Evolutionary conservation across 2,329 filamentous ascomycete genomes (phyloP).

Genomic region (Sporothrix pallida): DNA sequence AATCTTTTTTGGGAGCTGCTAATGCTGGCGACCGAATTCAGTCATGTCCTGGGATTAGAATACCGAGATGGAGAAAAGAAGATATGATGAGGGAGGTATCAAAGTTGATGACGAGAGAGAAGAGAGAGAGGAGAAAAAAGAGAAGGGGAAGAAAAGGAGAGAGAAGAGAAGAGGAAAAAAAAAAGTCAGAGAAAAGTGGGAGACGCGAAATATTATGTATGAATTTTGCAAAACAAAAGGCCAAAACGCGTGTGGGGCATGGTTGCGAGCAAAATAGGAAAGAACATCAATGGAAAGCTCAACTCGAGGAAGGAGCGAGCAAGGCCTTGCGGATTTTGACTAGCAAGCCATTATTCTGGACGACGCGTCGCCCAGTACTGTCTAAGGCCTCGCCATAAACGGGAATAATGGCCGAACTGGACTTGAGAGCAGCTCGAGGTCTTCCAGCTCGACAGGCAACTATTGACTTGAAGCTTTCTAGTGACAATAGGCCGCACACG

Average conservation of each 20-base stretch:
- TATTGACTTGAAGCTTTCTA: too few species aligned
- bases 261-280: background rate
- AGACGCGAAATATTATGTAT: background rate
- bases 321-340: background rate
- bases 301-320: slow-evolving; percentile 17
- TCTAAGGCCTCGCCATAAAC: background rate
- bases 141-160: background rate
- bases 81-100: background rate
- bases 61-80: background rate
- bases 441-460: too few species aligned
- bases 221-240: too few species aligned
- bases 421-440: too few species aligned
- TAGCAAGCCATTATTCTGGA: too few species aligned
- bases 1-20: too few species aligned
- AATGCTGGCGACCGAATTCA: too few species aligned
- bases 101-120: background rate
- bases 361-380: background rate
- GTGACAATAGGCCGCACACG: too few species aligned
- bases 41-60: too few species aligned
- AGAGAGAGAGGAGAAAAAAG: background rate
- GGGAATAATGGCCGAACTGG: background rate
- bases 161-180: background rate
- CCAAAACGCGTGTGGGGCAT: background rate
- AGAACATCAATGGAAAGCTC: background rate
- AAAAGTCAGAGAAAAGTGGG: background rate